Base-by-base conservation (phyloP, 768 basidiomycete genomes). In the Suillus tomentosus region DNA sequence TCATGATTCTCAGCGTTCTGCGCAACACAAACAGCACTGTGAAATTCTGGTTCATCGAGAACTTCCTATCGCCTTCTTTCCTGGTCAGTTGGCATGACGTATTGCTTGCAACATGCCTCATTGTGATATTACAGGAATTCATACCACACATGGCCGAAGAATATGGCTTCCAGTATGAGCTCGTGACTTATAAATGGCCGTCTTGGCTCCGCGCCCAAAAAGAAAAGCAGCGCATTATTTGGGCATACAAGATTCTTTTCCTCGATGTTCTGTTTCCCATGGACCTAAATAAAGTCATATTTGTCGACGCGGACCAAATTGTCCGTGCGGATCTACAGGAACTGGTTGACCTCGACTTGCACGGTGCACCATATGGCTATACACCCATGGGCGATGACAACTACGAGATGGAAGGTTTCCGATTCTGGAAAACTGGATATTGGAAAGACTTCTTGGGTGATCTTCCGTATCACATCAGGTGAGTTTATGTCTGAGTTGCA, bases 21-120 rank as follows among this genome's bases (percentile, higher is more conserved):
- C 89, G 89, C 47, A 96, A 99, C 72, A 99, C 97, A 19, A 88
- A 95, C 22, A 92, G 90, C 71, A 91, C 87, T 34, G 96, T 99
- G 76, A 99, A 99, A 76, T 99, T 99, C 79, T 99, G 97, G 97
- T 99, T 99, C 78, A 99, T 99, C 67, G 93, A 97, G 74, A 99
- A 99, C 79, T 99, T 99, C 85, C 84, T 99, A 15, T 99, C 96
- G 0, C 97, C 96, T 0, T 92, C 95, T 0, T 99, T 99, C 85
- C 78, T 98, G 64, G 95, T 94, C 68, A 69, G 86, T 79, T 9
- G 22, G 10, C 5, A 10, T 58, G 40, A 40, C 4, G 39, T 65
- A 22, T 8, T 10, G 15, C 27, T 19, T 15, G 62, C 45, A 11
- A 15, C 61, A 2, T 10, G 13, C 53, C 54, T 58, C 40, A 66